Evolutionary conservation across 225 moss, liverwort and hornwort genomes (phyloP), one percentile per base, ranked within the genome.

Genomic region (Polytrichum commune): DNA sequence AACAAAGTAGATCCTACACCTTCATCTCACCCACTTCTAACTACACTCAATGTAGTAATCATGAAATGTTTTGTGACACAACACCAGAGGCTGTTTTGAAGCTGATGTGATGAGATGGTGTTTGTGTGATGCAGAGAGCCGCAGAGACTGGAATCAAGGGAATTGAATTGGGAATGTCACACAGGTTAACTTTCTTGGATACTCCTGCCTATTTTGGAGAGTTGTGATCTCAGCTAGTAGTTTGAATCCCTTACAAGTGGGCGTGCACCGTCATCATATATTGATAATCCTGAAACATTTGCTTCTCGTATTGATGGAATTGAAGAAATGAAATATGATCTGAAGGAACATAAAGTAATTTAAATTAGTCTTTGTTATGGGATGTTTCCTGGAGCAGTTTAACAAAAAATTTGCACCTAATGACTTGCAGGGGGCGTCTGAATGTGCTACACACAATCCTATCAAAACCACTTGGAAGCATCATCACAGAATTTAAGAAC

Each of bases 371-470:
- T n/a, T 23, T 23, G 60, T 60, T 60, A 23, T 60, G 60, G 25
- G 60, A 60, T 60, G n/a, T 60, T 46, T 3, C 16, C 16, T 46
- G 46, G 46, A 46, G 46, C 13, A 46, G 16, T 46, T 46, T 46
- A 46, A 46, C 16, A 13, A 46, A 46, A 13, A 46, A 46, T 46
- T 46, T 46, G 46, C 13, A 46, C 4, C 13, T 46, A 46, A 13
- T 46, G 16, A 60, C 22, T 24, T 20, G 62, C 77, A 88, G 88
- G 77, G 88, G 88, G 9, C 77, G 84, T 19, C 67, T 88, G 73
- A 88, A 88, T 66, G 88, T 88, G 65, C 79, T 88, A 74, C 88
- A 88, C 54, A 82, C 88, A 64, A 81, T 88, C 61, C 79, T 88
- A 27, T 88, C 88, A 27, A 88, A 88, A 73, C 88, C 88, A 63